Conservation (phyloP, 2,329 filamentous ascomycete genomes). For the Claviceps pusilla region DNA sequence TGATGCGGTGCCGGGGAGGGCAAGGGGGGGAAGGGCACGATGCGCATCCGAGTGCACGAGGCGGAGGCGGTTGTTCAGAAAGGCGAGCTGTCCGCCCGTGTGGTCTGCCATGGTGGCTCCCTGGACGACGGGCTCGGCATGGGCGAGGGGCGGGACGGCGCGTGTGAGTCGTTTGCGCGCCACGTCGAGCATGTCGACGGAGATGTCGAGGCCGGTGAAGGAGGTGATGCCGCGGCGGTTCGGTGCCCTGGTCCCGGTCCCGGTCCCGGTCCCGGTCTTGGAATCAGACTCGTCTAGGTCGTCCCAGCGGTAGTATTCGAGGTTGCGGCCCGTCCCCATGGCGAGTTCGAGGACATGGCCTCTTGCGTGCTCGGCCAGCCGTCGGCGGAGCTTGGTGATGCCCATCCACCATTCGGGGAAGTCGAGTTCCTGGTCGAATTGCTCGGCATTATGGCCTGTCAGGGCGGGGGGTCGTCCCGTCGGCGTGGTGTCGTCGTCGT, state of each 20-base stretch:
- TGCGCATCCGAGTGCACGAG: constrained; percentile 35
- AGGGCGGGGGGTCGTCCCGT: constrained; percentile 35
- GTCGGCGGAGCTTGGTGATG: constrained; percentile 33
- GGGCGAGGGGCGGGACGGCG: constrained; percentile 24
- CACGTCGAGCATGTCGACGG: constrained; percentile 43
- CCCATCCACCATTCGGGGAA: constrained; percentile 42
- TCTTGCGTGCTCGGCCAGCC: constrained; percentile 30
- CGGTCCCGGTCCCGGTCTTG: not conserved
- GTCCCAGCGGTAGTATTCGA: constrained; percentile 44
- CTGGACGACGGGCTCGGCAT: constrained; percentile 17
- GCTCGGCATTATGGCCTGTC: constrained; percentile 30
- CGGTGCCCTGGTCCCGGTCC: not conserved
- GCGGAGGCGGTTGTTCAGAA: constrained; percentile 28
- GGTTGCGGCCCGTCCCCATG: constrained; percentile 47
- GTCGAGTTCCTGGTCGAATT: constrained; percentile 45
- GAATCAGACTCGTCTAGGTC: constrained; percentile 14
- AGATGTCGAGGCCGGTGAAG: constrained; percentile 49
- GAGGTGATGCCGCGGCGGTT: constrained; percentile 25
- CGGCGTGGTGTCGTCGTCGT: constrained; percentile 14
- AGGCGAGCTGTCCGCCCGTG: constrained; percentile 23
- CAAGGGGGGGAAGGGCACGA: constrained; percentile 24
- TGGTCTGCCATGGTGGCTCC: constrained; percentile 20
- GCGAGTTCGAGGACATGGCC: constrained; percentile 49
- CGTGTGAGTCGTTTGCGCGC: constrained; percentile 36
- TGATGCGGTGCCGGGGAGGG: constrained; percentile 3